Conservation (phyloP, 2,329 filamentous ascomycete genomes). For the Pestalotiopsis fici region DNA sequence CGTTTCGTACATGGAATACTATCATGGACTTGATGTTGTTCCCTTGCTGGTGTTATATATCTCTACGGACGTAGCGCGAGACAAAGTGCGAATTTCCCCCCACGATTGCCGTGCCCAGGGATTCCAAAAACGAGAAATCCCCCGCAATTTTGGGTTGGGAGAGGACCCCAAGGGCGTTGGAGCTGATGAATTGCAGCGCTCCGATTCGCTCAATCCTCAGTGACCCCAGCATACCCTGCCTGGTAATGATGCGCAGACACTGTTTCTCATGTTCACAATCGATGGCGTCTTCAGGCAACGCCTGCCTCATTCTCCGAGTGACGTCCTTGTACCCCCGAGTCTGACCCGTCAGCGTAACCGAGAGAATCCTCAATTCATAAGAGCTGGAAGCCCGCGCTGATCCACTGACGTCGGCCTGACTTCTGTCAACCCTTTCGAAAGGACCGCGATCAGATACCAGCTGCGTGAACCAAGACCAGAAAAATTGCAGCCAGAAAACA, state of each 20-base stretch:
- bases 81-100: slow-evolving; percentile 12
- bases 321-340: slow-evolving; percentile 1
- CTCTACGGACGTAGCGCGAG: background rate
- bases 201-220: slow-evolving; percentile 23
- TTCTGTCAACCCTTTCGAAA: slow-evolving; percentile 2
- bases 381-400: background rate
- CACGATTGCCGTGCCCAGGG: slow-evolving; percentile 10
- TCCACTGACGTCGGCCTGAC: slow-evolving; percentile 9
- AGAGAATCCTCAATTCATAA: background rate
- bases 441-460: background rate
- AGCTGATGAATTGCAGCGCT: slow-evolving; percentile 24
- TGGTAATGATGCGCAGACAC: slow-evolving; percentile 9
- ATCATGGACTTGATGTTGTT: too few species aligned
- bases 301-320: background rate
- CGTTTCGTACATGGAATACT: too few species aligned
- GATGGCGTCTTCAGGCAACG: slow-evolving; percentile 21
- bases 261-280: slow-evolving; percentile 26
- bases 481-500: background rate
- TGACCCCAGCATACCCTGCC: slow-evolving; percentile 1
- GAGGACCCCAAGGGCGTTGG: background rate
- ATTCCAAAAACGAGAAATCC: background rate
- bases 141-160: background rate
- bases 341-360: background rate
- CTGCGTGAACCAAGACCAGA: background rate
- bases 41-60: too few species aligned